Base-by-base conservation (phyloP, 1,139 yeast species). In the Casaregolazyma lundiana region DNA sequence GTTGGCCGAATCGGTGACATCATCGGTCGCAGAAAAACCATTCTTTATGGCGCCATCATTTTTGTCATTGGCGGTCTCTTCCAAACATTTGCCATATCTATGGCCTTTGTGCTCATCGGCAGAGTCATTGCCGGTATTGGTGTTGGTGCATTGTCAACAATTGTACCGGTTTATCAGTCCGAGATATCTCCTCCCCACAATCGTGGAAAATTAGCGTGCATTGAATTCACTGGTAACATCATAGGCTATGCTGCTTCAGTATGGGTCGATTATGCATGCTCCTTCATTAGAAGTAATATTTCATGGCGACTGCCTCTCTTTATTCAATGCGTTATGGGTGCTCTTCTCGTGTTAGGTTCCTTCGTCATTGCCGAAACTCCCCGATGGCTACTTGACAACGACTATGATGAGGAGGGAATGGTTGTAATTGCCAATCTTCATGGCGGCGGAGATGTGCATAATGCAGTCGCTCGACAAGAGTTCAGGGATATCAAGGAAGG, bases 161-260 rank as follows among this genome's bases (percentile, higher is more conserved):
- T 89, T 45, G 94, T 92, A n/a, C 97, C 97, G 0, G 87, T 92
- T 43, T 90, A 88, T 65, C 96, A 89, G 67, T 78, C 88, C 5
- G 97, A 90, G 63, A 87, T 90, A 50, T 81, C 94, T 35, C 95
- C 95, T 13, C 89, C 96, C 1, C 84, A 84, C 53, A 86, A 84
- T 55, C 74, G 97, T 51, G 97, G 97, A 1, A 79, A 84, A 59
- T 76, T 87, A 48, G 96, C 96, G 0, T 88, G 96, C 60, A 81
- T 89, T 41, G 96, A 90, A 67, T 90, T 89, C 65, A 86, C 97
- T 0, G 96, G 96, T 3, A 89, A 89, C 62, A 83, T 89, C 51
- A 66, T 87, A 35, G 97, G 97, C 4, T 90, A 89, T 64, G 77
- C 95, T 1, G 71, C 85, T 1, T 82, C 94, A 43, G 90, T 89